A percentile compares a stretch with the other conserved stretches of the same genome.
These are phyloP conservation scores for Tremellales sp. DNA, from an alignment of 1,284 basidiomycete species.

Conservation along the genomic window DNA sequence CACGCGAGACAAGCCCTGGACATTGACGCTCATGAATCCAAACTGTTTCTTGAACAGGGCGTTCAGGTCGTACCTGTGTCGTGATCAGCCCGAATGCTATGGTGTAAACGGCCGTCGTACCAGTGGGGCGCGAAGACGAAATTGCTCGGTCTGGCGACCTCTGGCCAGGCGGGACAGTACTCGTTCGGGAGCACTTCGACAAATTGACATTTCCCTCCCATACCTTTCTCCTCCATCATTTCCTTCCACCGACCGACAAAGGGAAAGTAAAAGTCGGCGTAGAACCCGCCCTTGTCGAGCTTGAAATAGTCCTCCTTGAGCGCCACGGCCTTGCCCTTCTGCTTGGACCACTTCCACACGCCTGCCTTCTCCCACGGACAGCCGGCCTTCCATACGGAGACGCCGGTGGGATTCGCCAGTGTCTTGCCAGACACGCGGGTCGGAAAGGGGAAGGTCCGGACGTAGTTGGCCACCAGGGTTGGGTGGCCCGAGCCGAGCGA, in stretches of 20 bases:
- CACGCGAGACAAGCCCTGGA: slow-evolving; percentile 80
- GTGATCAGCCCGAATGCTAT: background rate
- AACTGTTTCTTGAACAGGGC: slow-evolving; percentile 76
- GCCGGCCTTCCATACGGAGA: slow-evolving; percentile 64
- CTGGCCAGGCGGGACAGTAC: slow-evolving; percentile 75
- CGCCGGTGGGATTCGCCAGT: slow-evolving; percentile 54
- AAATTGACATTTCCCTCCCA: slow-evolving; percentile 57
- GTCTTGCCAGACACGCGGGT: slow-evolving; percentile 53
- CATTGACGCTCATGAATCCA: slow-evolving; percentile 78
- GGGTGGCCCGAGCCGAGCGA: slow-evolving; percentile 75
- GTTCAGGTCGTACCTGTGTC: slow-evolving; percentile 77
- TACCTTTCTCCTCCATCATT: slow-evolving; percentile 51
- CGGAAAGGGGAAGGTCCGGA: slow-evolving; percentile 78
- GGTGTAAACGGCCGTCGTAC: slow-evolving; percentile 48
- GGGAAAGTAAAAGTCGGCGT: slow-evolving; percentile 83
- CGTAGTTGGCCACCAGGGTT: slow-evolving; percentile 67
- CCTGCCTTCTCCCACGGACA: slow-evolving; percentile 90
- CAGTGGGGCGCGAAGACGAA: slow-evolving; percentile 90
- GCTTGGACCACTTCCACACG: slow-evolving; percentile 84
- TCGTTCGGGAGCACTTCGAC: slow-evolving; percentile 87
- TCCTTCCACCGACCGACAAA: slow-evolving; percentile 70
- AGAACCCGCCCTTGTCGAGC: slow-evolving; percentile 59
- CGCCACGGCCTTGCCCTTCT: slow-evolving; percentile 66
- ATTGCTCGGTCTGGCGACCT: slow-evolving; percentile 60
- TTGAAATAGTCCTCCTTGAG: slow-evolving; percentile 83